A percentile compares a stretch with the other conserved stretches of the same genome.
Conservation (phyloP, 2,329 filamentous ascomycete genomes). For the Cyclaneusma minus region DNA sequence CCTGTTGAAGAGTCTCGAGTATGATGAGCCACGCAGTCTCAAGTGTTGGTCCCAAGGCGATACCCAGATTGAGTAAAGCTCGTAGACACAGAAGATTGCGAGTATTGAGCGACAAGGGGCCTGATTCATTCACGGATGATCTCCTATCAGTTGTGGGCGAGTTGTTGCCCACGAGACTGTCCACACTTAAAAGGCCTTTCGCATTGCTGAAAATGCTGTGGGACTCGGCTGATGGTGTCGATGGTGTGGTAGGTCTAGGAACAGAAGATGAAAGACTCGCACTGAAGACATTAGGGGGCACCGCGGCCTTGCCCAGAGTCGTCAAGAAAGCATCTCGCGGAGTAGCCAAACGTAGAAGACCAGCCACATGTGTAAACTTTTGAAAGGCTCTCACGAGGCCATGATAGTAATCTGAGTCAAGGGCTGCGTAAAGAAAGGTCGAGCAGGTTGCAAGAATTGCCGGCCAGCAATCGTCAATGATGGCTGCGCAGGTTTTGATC, state of each 20-base stretch:
- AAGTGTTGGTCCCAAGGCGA: conserved; percentile 80
- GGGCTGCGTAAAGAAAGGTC: conserved; percentile 79
- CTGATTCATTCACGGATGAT: conserved; percentile 36
- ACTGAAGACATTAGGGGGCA: conserved; percentile 63
- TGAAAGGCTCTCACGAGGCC: conserved; percentile 84
- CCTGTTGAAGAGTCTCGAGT: conserved; percentile 81
- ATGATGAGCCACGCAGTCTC: conserved; percentile 79
- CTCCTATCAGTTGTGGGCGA: conserved; percentile 41
- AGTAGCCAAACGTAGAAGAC: conserved; percentile 67
- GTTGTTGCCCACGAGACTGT: conserved; percentile 46
- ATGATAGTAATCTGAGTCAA: conserved; percentile 92
- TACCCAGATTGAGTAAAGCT: conserved; percentile 86
- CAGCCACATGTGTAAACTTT: conserved; percentile 87
- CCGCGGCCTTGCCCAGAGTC: conserved; percentile 81
- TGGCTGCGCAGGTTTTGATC: conserved; percentile 61
- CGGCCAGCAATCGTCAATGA: conserved; percentile 90
- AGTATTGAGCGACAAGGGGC: conserved; percentile 55
- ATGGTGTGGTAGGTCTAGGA: conserved; percentile 25
- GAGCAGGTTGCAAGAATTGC: conserved; percentile 89
- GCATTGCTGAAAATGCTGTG: conserved; percentile 53
- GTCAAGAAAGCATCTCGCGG: conserved; percentile 91
- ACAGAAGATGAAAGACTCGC: conserved; percentile 38
- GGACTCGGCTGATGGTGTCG: conserved; percentile 32
- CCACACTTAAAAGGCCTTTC: conserved; percentile 57
- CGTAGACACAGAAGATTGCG: conserved; percentile 81